A percentile compares a stretch with the other conserved stretches of the same genome.
Evolutionary conservation across 1,284 basidiomycete genomes (phyloP).

Genomic region (Marasmius oreades): DNA sequence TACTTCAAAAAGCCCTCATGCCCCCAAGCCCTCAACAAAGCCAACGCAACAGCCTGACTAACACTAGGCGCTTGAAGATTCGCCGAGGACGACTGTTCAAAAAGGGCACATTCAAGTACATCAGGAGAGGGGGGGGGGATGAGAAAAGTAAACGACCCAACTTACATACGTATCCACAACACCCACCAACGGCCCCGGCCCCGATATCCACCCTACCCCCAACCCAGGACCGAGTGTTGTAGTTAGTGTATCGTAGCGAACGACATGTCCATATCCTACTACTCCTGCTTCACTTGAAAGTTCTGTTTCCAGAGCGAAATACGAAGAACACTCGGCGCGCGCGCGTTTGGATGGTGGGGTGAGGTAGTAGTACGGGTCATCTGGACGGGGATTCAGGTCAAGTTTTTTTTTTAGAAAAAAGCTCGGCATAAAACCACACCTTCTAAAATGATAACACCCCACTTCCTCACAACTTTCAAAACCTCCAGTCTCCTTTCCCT

Average conservation of each 20-base stretch:
- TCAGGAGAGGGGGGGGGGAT: too few species aligned
- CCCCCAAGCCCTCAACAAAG: not conserved
- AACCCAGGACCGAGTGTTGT: not conserved
- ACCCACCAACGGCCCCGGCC: not conserved
- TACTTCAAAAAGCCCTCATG: constrained; percentile 2
- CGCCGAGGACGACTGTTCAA: not conserved
- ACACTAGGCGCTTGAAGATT: constrained; percentile 1
- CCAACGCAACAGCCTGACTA: not conserved
- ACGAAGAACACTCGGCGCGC: not conserved
- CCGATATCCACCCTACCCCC: not conserved
- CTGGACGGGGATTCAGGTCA: not conserved
- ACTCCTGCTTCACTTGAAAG: not conserved
- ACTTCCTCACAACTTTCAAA: not conserved
- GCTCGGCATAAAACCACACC: not conserved
- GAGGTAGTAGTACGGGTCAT: constrained; percentile 2
- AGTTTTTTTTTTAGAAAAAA: too few species aligned
- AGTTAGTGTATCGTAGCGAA: not conserved
- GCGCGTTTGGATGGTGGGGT: not conserved
- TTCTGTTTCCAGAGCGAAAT: too few species aligned
- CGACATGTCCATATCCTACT: not conserved
- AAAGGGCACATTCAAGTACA: too few species aligned
- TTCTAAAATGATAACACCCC: not conserved
- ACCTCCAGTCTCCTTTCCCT: not conserved
- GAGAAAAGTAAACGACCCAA: too few species aligned
- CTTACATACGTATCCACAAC: not conserved